Base-by-base conservation (phyloP, 441 rosid species). In the Adansonia grandidieri region DNA sequence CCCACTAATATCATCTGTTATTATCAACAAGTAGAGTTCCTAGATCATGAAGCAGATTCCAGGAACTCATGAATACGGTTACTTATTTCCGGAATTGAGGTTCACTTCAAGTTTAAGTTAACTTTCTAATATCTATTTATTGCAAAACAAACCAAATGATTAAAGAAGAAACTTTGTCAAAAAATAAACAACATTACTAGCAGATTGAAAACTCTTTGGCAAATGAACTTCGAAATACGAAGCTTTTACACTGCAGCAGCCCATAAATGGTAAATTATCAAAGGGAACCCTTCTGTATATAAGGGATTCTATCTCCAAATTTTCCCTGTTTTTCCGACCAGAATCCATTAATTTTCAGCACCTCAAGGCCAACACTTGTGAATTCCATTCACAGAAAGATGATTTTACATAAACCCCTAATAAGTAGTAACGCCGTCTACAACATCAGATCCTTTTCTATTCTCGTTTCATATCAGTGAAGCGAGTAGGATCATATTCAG, bases 321-420 rank as follows among this genome's bases (percentile, higher is more conserved):
- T 69, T 48, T 48, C 19, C 50, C 44, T 24, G 60, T 70, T 50
- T 50, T 69, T 53, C n/a, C 75, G 5, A 53, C 48, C 47, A 37
- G 62, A 54, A 58, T 71, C 9, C 47, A 54, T 71, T 71, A 71
- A 15, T 71, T 51, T 53, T 63, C 63, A 9, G 48, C 32, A 71
- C 9, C 56, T 67, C 71, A 67, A 67, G 15, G 28, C 2, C 47
- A 71, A 54, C 48, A 54, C 32, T 51, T 28, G 44, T 51, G 63
- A 40, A 54, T 20, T 71, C 63, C 48, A 9, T 51, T 51, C 44
- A 20, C 1, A 28, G 74, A 53, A 51, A 71, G 61, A 51, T 71
- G 61, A 14, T 8, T 71, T 71, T 22, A 71, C 47, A 28, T 71
- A 8, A 51, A 71, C 19, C 74, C n/a, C 6, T 51, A 10, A 68